Base-by-base conservation (phyloP, 2,329 filamentous ascomycete genomes). In the Cryoendolithus antarcticus region DNA sequence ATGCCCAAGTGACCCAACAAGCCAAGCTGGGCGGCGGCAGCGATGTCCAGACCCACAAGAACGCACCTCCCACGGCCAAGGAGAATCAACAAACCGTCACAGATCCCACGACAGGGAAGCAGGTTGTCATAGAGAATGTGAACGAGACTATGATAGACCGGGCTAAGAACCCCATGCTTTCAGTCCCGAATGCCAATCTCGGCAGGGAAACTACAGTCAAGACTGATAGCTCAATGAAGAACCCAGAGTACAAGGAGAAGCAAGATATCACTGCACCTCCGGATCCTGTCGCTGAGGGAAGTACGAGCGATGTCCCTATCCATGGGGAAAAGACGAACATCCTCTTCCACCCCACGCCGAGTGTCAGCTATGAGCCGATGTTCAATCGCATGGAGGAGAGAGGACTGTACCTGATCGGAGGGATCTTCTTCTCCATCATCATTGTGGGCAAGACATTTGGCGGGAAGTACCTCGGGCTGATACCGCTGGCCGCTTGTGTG, bases 241-340 rank as follows among this genome's bases (percentile, higher is more conserved):
- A 80, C 21, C 72, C 80, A 43, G 83, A 93, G 47, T 95, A 96
- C 61, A 83, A 82, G 47, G 57, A 81, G 41, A 83, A 78, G 7
- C 89, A 95, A 62, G 89, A 96, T 61, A 70, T 93, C 41, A 93
- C 86, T 0, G 84, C 89, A 1, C 89, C 89, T 2, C 89, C 89
- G 1, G 88, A 93, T 48, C 89, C 89, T 0, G 69, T 94, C 12
- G 78, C 80, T 10, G 72, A 80, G 41, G 85, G 86, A 15, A 77
- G 80, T 28, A 96, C 89, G 0, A 88, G 85, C 19, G 91, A 96
- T 61, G 86, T 96, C 1, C 91, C 91, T 3, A 93, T 96, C 42
- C 83, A 88, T 55, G 89, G 88, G 53, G 89, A 96, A 58, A 95
- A 91, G 71, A 96, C 91, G 3, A 95, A 94, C 46, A 80, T 96